Base-by-base conservation (phyloP, 371 early-diverging fungal genomes). In the Lichtheimia ornata region DNA sequence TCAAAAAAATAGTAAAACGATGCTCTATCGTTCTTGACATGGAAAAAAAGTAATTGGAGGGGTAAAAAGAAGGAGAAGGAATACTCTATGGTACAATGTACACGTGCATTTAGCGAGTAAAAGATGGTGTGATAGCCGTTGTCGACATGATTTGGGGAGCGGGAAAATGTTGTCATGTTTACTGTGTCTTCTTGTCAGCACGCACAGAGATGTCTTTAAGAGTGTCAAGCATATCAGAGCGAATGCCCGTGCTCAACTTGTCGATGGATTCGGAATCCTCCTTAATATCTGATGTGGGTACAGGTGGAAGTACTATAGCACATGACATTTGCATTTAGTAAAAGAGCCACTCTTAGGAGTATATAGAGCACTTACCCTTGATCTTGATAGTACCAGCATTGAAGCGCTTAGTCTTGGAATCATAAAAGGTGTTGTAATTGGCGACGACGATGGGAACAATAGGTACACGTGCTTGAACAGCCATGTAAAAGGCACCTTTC, bases 401-500 rank as follows among this genome's bases (percentile, higher is more conserved):
- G 74, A 90, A 94, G 58, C 81, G 71, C 58, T 72, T 72, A 59
- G 71, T 63, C 58, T 83, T 82, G 11, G 84, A 72, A 70, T 84
- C 70, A 77, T 93, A 97, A 27, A 92, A 51, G 56, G 89, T 76
- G 61, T 83, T 76, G 69, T 94, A 93, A 30, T 93, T 92, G 53
- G 91, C 84, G 20, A 88, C 71, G 18, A 96, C 94, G 24, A 97
- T 82, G 9, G 98, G 98, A n/a, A 97, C 83, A 58, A 97, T 84
- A 9, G 97, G 97, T 5, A 91, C 85, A 58, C 84, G 77, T 1
- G 93, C 91, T 66, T 94, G 91, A 57, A 91, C 86, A 13, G 98
- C 97, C 67, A 97, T 84, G 66, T 94, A 88, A 72, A 97, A 97
- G 6, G 91, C 91, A 12, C 94, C 94, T 72, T 93, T 93, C 71